Conservation (phyloP, 768 basidiomycete species). For the Pleurotus eryngii region DNA sequence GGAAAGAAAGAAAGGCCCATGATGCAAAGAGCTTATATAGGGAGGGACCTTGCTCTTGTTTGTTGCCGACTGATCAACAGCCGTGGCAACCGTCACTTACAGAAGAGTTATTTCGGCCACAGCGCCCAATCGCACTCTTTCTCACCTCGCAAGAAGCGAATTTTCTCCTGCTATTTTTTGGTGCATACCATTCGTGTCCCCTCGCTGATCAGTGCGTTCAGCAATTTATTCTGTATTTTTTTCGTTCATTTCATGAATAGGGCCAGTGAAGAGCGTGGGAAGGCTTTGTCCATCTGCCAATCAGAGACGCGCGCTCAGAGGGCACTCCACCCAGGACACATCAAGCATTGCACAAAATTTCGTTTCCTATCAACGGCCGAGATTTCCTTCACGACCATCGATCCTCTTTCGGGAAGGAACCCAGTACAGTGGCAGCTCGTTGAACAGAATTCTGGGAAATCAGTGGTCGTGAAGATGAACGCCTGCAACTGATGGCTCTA, state of each 20-base stretch:
- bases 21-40: slow-evolving; percentile 4
- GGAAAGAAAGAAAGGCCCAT: not conserved
- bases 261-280: not conserved
- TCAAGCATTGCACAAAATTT: not conserved
- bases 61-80: slow-evolving; percentile 4
- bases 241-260: too few species aligned
- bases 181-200: not conserved
- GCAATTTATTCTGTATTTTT: not conserved
- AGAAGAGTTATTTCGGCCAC: slow-evolving; percentile 4
- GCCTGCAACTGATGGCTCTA: not conserved
- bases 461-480: not conserved
- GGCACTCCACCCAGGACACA: not conserved
- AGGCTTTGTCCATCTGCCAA: not conserved
- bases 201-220: not conserved
- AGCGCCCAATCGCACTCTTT: not conserved
- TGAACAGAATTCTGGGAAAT: not conserved
- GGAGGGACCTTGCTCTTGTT: not conserved
- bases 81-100: slow-evolving; percentile 7
- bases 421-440: slow-evolving; percentile 1
- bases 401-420: not conserved
- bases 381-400: slow-evolving; percentile 5
- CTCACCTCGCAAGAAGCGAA: not conserved
- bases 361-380: slow-evolving; percentile 6
- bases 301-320: not conserved
- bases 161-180: too few species aligned